A percentile compares a stretch with the other conserved stretches of the same genome.
phyloP scores from a whole-genome alignment of 2,329 filamentous ascomycete species.

The Penicillium sp. region DNA sequence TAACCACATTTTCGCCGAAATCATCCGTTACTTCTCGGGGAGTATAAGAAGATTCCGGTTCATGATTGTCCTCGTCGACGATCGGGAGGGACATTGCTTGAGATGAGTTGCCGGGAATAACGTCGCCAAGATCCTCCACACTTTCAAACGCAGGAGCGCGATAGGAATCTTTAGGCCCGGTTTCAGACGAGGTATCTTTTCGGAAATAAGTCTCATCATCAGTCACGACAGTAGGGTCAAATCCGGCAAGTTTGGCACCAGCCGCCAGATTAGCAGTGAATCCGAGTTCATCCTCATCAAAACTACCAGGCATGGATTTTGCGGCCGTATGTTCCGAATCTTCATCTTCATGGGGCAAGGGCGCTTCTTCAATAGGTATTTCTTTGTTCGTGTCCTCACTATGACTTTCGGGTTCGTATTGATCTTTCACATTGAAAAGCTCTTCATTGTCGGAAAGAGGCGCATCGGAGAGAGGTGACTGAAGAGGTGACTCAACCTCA shows the following conservation, averaged over 20 bases:
- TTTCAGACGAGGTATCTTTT: conserved; percentile 61
- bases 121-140: conserved; percentile 26
- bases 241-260: conserved; percentile 64
- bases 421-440: neutral
- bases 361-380: neutral
- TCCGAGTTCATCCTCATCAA: conserved; percentile 63
- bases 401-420: neutral
- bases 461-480: no score
- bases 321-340: neutral
- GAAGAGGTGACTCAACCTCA: no score
- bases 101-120: neutral
- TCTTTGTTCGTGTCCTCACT: neutral
- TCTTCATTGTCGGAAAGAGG: conserved; percentile 42
- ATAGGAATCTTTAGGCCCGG: conserved; percentile 54
- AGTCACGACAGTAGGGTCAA: conserved; percentile 67
- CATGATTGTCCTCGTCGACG: neutral
- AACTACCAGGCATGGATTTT: conserved; percentile 46
- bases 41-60: neutral
- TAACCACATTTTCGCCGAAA: neutral
- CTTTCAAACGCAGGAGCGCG: conserved; percentile 50
- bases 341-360: neutral
- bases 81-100: neutral
- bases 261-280: conserved; percentile 68
- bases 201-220: conserved; percentile 61
- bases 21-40: neutral